Evolutionary conservation across 1,139 yeast genomes (phyloP), one percentile per base, ranked within the genome.

Genomic region (Chernovozyma aurita): DNA sequence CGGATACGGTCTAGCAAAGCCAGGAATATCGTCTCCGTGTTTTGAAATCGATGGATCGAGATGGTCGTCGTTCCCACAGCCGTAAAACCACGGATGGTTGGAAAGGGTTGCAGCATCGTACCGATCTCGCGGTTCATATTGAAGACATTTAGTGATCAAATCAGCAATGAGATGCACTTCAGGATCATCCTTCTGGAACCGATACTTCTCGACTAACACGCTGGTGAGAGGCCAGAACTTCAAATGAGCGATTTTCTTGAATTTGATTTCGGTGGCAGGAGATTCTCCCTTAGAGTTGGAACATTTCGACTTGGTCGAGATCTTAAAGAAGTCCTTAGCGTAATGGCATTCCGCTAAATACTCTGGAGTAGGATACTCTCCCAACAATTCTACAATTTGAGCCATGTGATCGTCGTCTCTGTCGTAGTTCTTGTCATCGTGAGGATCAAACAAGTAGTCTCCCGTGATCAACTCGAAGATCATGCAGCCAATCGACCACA

Each of bases 351-450:
- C 68, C 27, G 63, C 55, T 33, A 80, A 62, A 48, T 57, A 65
- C 41, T 76, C 64, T 26, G 65, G 63, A 1, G 65, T 41, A 2
- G 90, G 87, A 32, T 78, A 68, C 18, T 63, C 65, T 4, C 87
- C 85, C 33, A 80, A 58, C 13, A 83, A 57, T 52, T 83, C 92
- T 28, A 82, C 71, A 18, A 82, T 79, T 52, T 85, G 95, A 0
- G 95, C 95, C 45, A 86, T 58, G 57, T 86, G 95, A 57, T 86
- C 95, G 48, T 86, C 95, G 54, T 85, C 88, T 53, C 84, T 83
- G 41, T 72, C 61, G 52, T 81, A 85, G 13, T 57, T 51, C 36
- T 65, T 63, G 7, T 88, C 87, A 37, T 72, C 73, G 39, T 78
- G 83, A 9, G 95, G 95, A 53, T 85, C 94, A 58, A 86, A 87